Evolutionary conservation across 225 moss, liverwort and hornwort species (phyloP).

Genomic region (Bryoerythrophyllum caledonicum): DNA sequence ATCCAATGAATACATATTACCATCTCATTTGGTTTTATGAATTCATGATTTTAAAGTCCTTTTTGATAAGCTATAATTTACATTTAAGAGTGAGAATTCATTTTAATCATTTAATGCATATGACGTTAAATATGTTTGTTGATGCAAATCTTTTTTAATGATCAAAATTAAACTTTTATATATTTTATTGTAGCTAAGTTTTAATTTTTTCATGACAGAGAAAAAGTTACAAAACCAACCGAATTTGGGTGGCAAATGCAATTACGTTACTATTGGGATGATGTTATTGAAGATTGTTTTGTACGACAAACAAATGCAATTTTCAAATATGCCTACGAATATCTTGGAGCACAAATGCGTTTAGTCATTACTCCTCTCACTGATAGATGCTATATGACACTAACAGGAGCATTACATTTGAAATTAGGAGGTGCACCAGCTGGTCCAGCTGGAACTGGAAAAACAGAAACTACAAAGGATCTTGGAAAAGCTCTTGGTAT

Average conservation of each 20-base stretch:
- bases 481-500: slow-evolving; percentile 93
- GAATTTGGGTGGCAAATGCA: slow-evolving; percentile 99
- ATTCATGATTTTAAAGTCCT: rapidly evolving
- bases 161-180: too few species aligned
- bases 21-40: too few species aligned
- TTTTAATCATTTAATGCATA: too few species aligned
- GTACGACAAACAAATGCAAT: slow-evolving; percentile 88
- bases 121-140: too few species aligned
- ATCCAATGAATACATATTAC: too few species aligned
- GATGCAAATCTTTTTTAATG: too few species aligned
- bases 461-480: slow-evolving; percentile 35
- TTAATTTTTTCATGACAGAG: slow-evolving; percentile 23
- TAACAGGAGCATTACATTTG: slow-evolving; percentile 84
- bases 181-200: too few species aligned
- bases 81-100: too few species aligned
- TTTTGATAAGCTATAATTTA: too few species aligned
- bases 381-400: slow-evolving; percentile 91
- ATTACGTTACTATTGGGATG: slow-evolving; percentile 92
- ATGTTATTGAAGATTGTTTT: slow-evolving; percentile 74
- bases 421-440: slow-evolving; percentile 93
- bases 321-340: slow-evolving; percentile 83
- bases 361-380: slow-evolving; percentile 90
- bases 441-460: slow-evolving; percentile 81
- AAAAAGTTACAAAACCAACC: slow-evolving; percentile 70
- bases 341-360: slow-evolving; percentile 87